These are phyloP conservation scores for Cephaloascus fragrans DNA, from an alignment of 805 yeast genomes.

Conservation along the genomic window DNA sequence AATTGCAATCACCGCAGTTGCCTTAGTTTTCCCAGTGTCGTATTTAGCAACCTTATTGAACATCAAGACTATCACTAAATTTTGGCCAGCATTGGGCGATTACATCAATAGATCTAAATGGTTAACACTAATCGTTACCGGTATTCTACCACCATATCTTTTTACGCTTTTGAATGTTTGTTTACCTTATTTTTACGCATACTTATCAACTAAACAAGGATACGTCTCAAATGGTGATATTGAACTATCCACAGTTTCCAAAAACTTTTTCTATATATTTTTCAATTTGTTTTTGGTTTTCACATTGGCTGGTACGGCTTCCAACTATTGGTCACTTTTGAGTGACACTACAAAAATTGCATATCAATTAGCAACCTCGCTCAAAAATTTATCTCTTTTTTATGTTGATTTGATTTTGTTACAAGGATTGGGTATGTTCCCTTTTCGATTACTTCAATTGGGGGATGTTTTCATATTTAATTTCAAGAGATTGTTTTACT, in stretches of 20 bases:
- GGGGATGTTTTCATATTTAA: slow-evolving; percentile 42
- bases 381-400: slow-evolving; percentile 41
- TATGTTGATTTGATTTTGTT: slow-evolving; percentile 54
- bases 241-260: slow-evolving; percentile 45
- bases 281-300: slow-evolving; percentile 54
- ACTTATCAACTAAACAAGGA: slow-evolving; percentile 41
- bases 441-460: slow-evolving; percentile 43
- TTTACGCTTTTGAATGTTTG: slow-evolving; percentile 43
- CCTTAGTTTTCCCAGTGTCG: slow-evolving; percentile 45
- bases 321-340: slow-evolving; percentile 48
- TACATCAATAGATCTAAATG: slow-evolving; percentile 38
- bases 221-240: slow-evolving; percentile 47
- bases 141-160: slow-evolving; percentile 52
- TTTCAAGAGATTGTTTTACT: slow-evolving; percentile 27
- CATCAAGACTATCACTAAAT: slow-evolving; percentile 41
- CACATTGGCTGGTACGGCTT: slow-evolving; percentile 51
- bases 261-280: slow-evolving; percentile 51
- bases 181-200: slow-evolving; percentile 47
- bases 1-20: slow-evolving; percentile 38
- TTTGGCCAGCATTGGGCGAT: slow-evolving; percentile 54
- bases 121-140: slow-evolving; percentile 47
- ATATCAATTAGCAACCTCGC: slow-evolving; percentile 41
- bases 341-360: slow-evolving; percentile 54
- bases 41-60: slow-evolving; percentile 49
- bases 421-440: slow-evolving; percentile 63